Conservation (phyloP, 192 early-diverging fungal species). For the Rhizophagus sp. region DNA sequence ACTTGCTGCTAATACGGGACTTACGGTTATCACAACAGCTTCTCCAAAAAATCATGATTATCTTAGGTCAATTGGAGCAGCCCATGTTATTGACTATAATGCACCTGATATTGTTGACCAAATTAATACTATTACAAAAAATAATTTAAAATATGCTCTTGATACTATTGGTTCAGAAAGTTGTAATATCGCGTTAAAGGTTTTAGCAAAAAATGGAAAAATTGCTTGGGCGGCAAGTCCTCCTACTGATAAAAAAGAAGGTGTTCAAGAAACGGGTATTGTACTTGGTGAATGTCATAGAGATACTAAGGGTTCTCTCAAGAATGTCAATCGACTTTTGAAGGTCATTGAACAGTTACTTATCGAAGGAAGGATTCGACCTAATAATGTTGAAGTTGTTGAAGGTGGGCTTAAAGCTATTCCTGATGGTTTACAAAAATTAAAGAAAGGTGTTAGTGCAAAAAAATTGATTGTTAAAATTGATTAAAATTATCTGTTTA, state of each 20-base stretch:
- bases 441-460: slow-evolving; percentile 13
- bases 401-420: slow-evolving; percentile 1
- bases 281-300: not conserved
- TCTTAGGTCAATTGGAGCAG: slow-evolving; percentile 48
- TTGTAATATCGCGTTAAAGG: not conserved
- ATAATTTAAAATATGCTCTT: slow-evolving; percentile 13
- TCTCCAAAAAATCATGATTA: slow-evolving; percentile 45
- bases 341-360: not conserved
- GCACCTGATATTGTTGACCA: slow-evolving; percentile 20
- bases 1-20: slow-evolving; percentile 28
- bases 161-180: slow-evolving; percentile 1
- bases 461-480: slow-evolving; percentile 10
- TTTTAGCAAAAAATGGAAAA: not conserved
- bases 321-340: not conserved
- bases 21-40: slow-evolving; percentile 53
- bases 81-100: slow-evolving; percentile 51
- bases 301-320: not conserved
- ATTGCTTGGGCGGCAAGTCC: not conserved
- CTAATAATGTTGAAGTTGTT: not conserved
- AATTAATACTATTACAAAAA: slow-evolving; percentile 10
- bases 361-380: not conserved
- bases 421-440: not conserved
- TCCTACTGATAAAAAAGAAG: slow-evolving; percentile 1
- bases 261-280: not conserved
- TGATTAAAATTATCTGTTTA: not conserved